A percentile compares a stretch with the other conserved stretches of the same genome.
These are phyloP conservation scores for Urostyla sp. DNA, from an alignment of 73 alveolate genomes.

Conservation along the genomic window DNA sequence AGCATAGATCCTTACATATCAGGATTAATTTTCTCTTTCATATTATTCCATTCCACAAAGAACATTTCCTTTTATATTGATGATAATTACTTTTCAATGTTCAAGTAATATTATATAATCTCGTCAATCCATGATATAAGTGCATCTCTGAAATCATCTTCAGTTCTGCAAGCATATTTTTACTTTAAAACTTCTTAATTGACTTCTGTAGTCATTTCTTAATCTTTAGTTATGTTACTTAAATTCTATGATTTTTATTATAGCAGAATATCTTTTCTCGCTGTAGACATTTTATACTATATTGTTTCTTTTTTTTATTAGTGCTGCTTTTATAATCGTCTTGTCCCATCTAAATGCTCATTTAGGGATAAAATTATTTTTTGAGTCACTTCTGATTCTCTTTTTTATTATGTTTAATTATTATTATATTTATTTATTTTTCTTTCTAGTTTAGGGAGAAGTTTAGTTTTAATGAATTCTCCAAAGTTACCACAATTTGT, in stretches of 20 bases:
- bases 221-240: neutral
- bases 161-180: neutral
- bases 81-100: neutral
- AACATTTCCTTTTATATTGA: neutral
- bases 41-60: constrained; percentile 30
- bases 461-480: neutral
- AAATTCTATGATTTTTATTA: neutral
- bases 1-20: constrained; percentile 68
- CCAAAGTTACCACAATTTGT: neutral
- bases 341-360: neutral
- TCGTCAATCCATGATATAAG: constrained; percentile 32
- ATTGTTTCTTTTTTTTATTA: neutral
- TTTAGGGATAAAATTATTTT: neutral
- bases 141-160: neutral
- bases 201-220: neutral
- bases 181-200: neutral
- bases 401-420: neutral
- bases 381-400: neutral
- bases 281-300: neutral
- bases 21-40: constrained; percentile 42
- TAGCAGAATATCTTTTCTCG: constrained; percentile 10
- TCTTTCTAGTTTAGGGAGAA: neutral
- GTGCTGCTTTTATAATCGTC: neutral
- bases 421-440: neutral
- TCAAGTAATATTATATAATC: neutral